Evolutionary conservation across 768 basidiomycete genomes (phyloP).

Genomic region (Leucosporidium yakuticum): DNA sequence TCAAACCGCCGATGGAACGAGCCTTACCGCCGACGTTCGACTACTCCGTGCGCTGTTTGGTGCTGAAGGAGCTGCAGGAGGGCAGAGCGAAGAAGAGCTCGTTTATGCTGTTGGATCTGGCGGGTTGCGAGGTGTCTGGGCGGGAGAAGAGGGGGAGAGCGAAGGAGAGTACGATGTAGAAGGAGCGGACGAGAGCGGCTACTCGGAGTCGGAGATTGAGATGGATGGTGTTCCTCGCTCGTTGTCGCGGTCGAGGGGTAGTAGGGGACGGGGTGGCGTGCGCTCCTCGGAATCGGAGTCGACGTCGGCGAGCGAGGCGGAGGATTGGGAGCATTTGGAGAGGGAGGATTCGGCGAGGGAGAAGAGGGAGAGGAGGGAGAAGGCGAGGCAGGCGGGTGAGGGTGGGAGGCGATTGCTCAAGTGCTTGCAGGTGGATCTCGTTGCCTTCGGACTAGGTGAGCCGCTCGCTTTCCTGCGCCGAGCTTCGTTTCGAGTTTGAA

Average conservation of each 20-base stretch:
- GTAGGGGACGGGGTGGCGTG: background rate
- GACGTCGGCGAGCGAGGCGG: background rate
- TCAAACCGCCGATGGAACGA: conserved; percentile 67
- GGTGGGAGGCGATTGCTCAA: conserved; percentile 45
- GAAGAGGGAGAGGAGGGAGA: conserved; percentile 37
- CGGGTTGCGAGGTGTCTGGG: conserved; percentile 2
- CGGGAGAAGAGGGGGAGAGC: conserved; percentile 1
- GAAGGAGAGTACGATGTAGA: background rate
- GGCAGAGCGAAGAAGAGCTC: background rate
- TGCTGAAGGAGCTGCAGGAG: too few relatives aligned
- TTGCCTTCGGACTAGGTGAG: conserved; percentile 59
- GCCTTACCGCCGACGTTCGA: conserved; percentile 64
- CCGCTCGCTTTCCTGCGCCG: conserved; percentile 12
- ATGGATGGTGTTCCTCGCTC: background rate
- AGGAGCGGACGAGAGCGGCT: background rate
- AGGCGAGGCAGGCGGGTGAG: conserved; percentile 42
- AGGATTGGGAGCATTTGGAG: conserved; percentile 4
- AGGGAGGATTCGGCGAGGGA: background rate
- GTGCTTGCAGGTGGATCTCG: conserved; percentile 70
- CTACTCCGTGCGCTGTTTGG: conserved; percentile 61
- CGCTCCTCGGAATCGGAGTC: background rate
- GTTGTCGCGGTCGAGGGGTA: background rate
- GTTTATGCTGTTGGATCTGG: conserved; percentile 2
- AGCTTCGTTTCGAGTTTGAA: conserved; percentile 3
- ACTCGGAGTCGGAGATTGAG: background rate